phyloP scores from a whole-genome alignment of 768 basidiomycete genomes.

The Suillus variegatus region DNA sequence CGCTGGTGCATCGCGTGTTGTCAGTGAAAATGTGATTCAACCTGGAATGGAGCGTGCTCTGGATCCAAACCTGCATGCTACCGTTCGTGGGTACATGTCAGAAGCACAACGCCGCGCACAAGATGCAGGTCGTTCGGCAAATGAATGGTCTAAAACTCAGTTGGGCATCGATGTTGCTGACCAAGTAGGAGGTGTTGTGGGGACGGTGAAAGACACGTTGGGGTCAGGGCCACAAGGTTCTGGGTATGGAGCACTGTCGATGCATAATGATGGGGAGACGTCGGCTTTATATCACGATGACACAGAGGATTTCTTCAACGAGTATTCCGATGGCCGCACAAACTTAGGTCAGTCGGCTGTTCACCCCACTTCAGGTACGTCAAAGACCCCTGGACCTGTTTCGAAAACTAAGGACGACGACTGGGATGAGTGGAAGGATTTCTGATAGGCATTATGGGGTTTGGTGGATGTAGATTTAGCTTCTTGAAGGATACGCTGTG shows the following conservation, averaged over 20 bases:
- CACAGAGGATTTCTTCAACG: conserved; percentile 60
- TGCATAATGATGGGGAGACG: conserved; percentile 52
- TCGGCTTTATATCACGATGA: conserved; percentile 64
- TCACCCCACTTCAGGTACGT: conserved; percentile 11
- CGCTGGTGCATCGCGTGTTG: conserved; percentile 71
- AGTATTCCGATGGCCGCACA: conserved; percentile 26
- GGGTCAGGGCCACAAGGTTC: conserved; percentile 54
- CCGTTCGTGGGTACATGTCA: conserved; percentile 68
- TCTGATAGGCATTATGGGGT: conserved; percentile 40
- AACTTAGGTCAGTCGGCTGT: conserved; percentile 16
- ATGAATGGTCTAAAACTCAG: conserved; percentile 75
- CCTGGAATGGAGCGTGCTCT: conserved; percentile 81
- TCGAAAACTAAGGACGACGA: conserved; percentile 47
- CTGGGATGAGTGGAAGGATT: conserved; percentile 85
- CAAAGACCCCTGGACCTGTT: conserved; percentile 22
- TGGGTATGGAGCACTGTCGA: conserved; percentile 51
- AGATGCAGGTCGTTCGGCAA: conserved; percentile 61
- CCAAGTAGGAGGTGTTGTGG: conserved; percentile 70
- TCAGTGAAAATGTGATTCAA: conserved; percentile 87
- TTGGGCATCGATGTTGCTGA: conserved; percentile 87
- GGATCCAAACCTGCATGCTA: conserved; percentile 80
- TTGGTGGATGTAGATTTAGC: neutral
- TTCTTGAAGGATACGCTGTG: neutral
- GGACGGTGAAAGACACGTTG: conserved; percentile 58
- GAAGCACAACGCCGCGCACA: conserved; percentile 69